A percentile compares a stretch with the other conserved stretches of the same genome.
Evolutionary conservation across 2,329 filamentous ascomycete genomes (phyloP).

Genomic region (Nigrograna mackinnonii): DNA sequence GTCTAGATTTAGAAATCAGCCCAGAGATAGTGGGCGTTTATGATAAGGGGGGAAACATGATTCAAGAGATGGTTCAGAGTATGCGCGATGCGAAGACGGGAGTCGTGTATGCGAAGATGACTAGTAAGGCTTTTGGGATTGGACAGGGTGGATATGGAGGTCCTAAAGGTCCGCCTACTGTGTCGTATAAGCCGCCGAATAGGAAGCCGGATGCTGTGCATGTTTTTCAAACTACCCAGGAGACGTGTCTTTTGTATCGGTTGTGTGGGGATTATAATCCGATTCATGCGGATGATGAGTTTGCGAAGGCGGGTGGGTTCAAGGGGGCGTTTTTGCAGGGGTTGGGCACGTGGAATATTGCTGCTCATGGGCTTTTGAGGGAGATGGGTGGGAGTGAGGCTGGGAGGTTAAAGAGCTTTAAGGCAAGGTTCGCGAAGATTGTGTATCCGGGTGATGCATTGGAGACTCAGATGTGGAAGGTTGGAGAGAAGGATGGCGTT

Average conservation of each 20-base stretch:
- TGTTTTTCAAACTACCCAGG: constrained; percentile 42
- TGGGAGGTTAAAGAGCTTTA: constrained; percentile 45
- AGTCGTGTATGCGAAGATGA: constrained; percentile 44
- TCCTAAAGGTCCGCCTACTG: constrained; percentile 44
- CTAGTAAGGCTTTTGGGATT: constrained; percentile 48
- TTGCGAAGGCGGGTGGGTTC: constrained; percentile 49
- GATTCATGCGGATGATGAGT: constrained; percentile 49
- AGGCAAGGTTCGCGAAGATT: constrained; percentile 50
- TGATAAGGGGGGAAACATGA: constrained; percentile 48
- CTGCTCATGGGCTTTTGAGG: constrained; percentile 47
- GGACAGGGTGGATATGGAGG: constrained; percentile 52
- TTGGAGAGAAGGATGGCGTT: constrained; percentile 31
- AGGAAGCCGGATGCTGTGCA: constrained; percentile 44
- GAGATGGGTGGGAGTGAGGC: constrained; percentile 47
- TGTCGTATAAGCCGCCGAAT: constrained; percentile 32
- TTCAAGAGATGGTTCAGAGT: constrained; percentile 46
- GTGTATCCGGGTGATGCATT: constrained; percentile 53
- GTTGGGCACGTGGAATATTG: constrained; percentile 53
- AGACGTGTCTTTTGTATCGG: constrained; percentile 47
- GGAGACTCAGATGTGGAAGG: constrained; percentile 49
- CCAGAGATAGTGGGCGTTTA: constrained; percentile 49
- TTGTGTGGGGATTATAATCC: constrained; percentile 56
- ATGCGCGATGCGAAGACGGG: constrained; percentile 45
- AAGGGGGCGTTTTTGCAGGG: constrained; percentile 52
- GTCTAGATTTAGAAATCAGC: constrained; percentile 44